Evolutionary conservation across 2,329 filamentous ascomycete genomes (phyloP).

Genomic region (Harringtonia aguacate): DNA sequence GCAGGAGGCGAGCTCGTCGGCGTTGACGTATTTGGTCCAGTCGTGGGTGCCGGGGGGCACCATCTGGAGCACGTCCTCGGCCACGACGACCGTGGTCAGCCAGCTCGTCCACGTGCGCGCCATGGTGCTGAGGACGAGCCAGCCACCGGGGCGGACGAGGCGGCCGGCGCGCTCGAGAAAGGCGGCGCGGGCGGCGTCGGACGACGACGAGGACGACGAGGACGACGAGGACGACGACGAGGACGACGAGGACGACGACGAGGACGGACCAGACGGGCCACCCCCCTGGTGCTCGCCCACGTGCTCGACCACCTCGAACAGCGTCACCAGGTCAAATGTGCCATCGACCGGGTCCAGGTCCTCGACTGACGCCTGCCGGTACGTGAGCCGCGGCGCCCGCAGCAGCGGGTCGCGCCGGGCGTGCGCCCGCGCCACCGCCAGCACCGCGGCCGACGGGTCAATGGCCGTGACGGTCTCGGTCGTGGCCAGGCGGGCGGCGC

Average conservation of each 20-base stretch:
- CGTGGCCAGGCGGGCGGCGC: slow-evolving; percentile 56
- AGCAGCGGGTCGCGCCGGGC: slow-evolving; percentile 60
- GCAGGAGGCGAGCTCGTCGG: slow-evolving; percentile 56
- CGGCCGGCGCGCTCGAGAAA: slow-evolving; percentile 64
- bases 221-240: too few species aligned
- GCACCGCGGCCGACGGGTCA: slow-evolving; percentile 64
- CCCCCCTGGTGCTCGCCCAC: slow-evolving; percentile 32
- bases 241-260: too few species aligned
- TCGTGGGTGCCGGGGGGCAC: slow-evolving; percentile 92
- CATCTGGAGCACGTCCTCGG: slow-evolving; percentile 77
- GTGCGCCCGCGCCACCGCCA: slow-evolving; percentile 66
- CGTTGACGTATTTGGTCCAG: slow-evolving; percentile 93
- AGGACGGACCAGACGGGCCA: too few species aligned
- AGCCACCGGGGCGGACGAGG: slow-evolving; percentile 82
- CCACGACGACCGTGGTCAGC: slow-evolving; percentile 84
- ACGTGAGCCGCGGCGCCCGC: slow-evolving; percentile 46
- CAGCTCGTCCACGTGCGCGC: slow-evolving; percentile 81
- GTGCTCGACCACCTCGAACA: slow-evolving; percentile 96
- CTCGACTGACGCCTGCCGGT: slow-evolving; percentile 71
- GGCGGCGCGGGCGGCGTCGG: slow-evolving; percentile 50
- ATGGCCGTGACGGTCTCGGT: slow-evolving; percentile 61
- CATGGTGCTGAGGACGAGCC: slow-evolving; percentile 88
- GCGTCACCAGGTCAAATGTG: slow-evolving; percentile 65
- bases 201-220: too few species aligned
- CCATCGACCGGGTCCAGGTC: slow-evolving; percentile 28